Base-by-base conservation (phyloP, 139 green algal species). In the Bryopsis sp. region DNA sequence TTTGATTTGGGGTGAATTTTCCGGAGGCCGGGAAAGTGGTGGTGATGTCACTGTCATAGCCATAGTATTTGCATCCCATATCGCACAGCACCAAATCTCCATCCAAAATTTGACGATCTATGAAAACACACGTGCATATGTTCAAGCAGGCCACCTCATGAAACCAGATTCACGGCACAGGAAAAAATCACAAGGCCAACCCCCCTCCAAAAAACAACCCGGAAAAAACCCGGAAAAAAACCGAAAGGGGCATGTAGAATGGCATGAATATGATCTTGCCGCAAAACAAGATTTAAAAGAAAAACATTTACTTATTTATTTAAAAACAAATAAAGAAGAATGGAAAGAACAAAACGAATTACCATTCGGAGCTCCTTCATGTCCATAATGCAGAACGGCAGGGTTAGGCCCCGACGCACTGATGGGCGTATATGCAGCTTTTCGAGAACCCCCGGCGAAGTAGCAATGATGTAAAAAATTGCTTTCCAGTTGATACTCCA, bases 301-400 rank as follows among this genome's bases (percentile, higher is more conserved):
- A n/a, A n/a, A n/a, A n/a, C n/a, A n/a, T n/a, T n/a, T n/a, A n/a
- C n/a, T n/a, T n/a, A n/a, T n/a, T n/a, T n/a, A n/a, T n/a, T n/a
- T n/a, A n/a, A n/a, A n/a, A n/a, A n/a, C n/a, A n/a, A n/a, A n/a
- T n/a, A n/a, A n/a, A n/a, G n/a, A n/a, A n/a, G n/a, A n/a, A n/a
- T n/a, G n/a, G n/a, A n/a, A n/a, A n/a, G n/a, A n/a, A n/a, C n/a
- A n/a, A n/a, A n/a, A n/a, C n/a, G n/a, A n/a, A 66, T 2, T 47
- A 83, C 79, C 76, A 74, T 96, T 97, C 31, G 91, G 89, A 2
- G 91, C 85, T 0, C 79, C 86, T 0, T 82, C 83, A 58, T 96
- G 85, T 19, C 91, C 91, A 47, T 97, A 96, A 74, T 96, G 91
- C 66, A 96, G 82, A 15, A 91, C 72, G 0, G 90, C 84, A 15